phyloP scores from a whole-genome alignment of 805 yeast genomes.

The Martiniozyma abietophila region DNA sequence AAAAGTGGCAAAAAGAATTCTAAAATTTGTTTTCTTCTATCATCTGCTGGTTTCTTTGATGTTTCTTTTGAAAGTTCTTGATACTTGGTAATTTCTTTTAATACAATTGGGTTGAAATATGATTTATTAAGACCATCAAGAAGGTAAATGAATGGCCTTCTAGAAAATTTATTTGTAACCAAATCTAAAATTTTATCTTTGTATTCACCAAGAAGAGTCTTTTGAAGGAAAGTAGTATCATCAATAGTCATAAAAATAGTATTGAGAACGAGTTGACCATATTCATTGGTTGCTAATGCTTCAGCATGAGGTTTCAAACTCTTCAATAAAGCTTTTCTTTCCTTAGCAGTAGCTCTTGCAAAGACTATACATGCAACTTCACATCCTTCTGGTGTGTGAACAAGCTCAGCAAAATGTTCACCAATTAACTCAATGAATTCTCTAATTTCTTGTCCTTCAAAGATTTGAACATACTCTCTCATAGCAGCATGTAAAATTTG shows the following conservation, averaged over 20 bases:
- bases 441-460: slow-evolving; percentile 59
- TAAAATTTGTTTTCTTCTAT: slow-evolving; percentile 63
- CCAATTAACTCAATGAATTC: slow-evolving; percentile 75
- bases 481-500: slow-evolving; percentile 93
- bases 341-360: slow-evolving; percentile 83
- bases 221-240: slow-evolving; percentile 78
- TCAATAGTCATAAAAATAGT: slow-evolving; percentile 80
- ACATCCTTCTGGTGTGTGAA: slow-evolving; percentile 90
- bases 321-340: slow-evolving; percentile 71
- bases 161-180: slow-evolving; percentile 62
- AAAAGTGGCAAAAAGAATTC: slow-evolving; percentile 57
- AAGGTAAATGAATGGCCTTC: slow-evolving; percentile 83
- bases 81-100: slow-evolving; percentile 51
- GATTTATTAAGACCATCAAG: slow-evolving; percentile 71
- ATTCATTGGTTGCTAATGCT: slow-evolving; percentile 71
- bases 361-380: slow-evolving; percentile 80
- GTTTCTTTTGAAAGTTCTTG: slow-evolving; percentile 56
- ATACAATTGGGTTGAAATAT: slow-evolving; percentile 64
- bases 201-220: slow-evolving; percentile 58
- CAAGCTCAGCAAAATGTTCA: slow-evolving; percentile 90
- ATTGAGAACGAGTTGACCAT: slow-evolving; percentile 74
- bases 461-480: slow-evolving; percentile 74
- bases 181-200: slow-evolving; percentile 44
- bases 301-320: slow-evolving; percentile 67
- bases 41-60: slow-evolving; percentile 76